Evolutionary conservation across 108 stramenopile genomes (phyloP).

Genomic region (Aurantiochytrium sp.): DNA sequence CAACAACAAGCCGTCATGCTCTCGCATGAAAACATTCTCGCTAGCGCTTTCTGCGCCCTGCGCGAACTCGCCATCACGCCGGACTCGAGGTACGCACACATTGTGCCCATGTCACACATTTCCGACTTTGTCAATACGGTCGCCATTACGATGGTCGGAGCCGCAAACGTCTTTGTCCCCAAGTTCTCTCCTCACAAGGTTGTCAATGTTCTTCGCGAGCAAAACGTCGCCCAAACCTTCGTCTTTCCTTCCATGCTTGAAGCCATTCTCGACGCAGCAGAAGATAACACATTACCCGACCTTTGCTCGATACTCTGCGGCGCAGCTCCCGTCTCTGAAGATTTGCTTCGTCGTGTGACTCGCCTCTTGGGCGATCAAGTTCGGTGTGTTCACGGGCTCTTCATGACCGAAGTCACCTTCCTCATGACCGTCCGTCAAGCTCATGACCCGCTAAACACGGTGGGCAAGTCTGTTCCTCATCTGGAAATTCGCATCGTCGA

Average conservation of each 20-base stretch:
- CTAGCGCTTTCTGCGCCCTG: neutral
- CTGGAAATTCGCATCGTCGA: neutral
- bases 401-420: neutral
- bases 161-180: neutral
- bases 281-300: neutral
- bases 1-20: constrained; percentile 92
- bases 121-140: neutral
- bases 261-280: neutral
- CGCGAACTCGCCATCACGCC: neutral
- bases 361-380: neutral
- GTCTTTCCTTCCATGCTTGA: neutral
- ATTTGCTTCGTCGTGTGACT: neutral
- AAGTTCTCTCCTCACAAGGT: neutral
- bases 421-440: neutral
- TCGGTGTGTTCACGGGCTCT: neutral
- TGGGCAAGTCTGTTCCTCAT: neutral
- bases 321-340: neutral
- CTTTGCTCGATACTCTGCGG: neutral
- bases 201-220: neutral
- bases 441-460: neutral
- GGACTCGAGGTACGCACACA: neutral
- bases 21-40: constrained; percentile 75
- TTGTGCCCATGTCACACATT: neutral
- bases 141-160: neutral
- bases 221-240: neutral